These are phyloP conservation scores for Cladosporium sp. DNA, from an alignment of 2,329 filamentous ascomycete genomes.

Conservation along the genomic window DNA sequence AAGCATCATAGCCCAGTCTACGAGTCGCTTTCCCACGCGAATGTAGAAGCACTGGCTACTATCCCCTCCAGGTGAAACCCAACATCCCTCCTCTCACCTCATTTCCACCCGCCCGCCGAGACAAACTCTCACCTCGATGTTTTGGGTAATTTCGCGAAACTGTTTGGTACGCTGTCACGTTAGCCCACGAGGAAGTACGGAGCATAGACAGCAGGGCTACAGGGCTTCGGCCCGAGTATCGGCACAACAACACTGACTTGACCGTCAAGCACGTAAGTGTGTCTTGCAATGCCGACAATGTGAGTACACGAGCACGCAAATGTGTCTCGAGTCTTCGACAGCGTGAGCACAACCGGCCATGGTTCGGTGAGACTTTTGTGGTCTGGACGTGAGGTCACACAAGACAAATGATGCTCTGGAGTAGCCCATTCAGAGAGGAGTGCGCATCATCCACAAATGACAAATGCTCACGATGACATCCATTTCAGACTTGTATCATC, in stretches of 20 bases:
- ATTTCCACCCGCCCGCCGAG: conserved; percentile 12
- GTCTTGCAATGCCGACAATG: neutral
- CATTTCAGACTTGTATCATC: neutral
- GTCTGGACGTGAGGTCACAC: neutral
- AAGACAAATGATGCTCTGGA: neutral
- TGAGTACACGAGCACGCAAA: neutral
- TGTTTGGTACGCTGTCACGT: neutral
- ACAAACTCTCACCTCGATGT: conserved; percentile 7
- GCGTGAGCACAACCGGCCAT: neutral
- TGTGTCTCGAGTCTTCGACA: no score
- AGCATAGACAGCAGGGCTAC: neutral
- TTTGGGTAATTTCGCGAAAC: neutral
- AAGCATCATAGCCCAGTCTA: neutral
- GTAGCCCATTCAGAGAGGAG: neutral
- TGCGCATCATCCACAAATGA: neutral
- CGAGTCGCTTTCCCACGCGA: neutral
- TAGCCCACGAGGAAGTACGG: neutral
- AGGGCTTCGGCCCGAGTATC: neutral
- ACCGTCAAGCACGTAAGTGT: neutral
- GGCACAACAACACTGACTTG: neutral
- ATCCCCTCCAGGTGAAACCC: conserved; percentile 5
- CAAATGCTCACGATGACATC: neutral
- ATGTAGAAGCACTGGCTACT: neutral
- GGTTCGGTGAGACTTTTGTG: neutral
- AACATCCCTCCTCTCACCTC: neutral